phyloP scores from a whole-genome alignment of 352 stramenopile genomes.

The Phytophthora ramorum region DNA sequence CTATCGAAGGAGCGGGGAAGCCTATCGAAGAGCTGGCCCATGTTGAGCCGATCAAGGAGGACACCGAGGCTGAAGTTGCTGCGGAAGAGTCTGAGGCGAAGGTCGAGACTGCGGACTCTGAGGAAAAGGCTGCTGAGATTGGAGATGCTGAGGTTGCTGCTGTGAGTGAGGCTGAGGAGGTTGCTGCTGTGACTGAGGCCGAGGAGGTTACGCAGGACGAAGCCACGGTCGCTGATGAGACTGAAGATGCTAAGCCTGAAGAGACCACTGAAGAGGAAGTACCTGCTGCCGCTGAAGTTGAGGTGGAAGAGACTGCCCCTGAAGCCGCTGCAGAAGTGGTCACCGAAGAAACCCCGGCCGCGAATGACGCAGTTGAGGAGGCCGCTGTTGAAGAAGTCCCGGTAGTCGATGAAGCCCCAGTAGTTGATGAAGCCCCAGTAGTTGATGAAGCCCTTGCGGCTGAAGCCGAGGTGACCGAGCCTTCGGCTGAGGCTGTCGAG shows the following conservation, averaged over 20 bases:
- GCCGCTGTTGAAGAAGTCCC: not conserved
- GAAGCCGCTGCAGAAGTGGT: not conserved
- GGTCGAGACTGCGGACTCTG: not conserved
- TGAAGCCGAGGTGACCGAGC: constrained; percentile 9
- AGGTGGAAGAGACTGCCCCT: not conserved
- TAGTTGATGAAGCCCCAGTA: not conserved
- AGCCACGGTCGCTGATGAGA: not conserved
- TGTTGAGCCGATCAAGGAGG: constrained; percentile 9
- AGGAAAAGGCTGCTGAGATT: not conserved
- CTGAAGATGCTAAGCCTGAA: not conserved
- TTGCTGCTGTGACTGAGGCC: not conserved
- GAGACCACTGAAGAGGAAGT: not conserved
- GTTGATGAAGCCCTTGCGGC: constrained; percentile 2
- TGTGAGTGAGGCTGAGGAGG: not conserved
- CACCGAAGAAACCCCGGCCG: not conserved
- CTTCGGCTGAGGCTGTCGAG: constrained; percentile 4
- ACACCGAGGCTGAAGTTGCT: constrained; percentile 2
- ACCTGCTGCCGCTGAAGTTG: not conserved
- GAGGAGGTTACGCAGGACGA: not conserved
- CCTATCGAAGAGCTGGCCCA: not conserved
- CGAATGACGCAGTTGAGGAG: not conserved
- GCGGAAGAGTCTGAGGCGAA: not conserved
- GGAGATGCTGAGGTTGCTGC: not conserved
- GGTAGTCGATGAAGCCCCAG: constrained; percentile 1
- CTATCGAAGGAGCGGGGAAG: constrained; percentile 10